phyloP scores from a whole-genome alignment of 495 filamentous ascomycete genomes.

The Lichina pygmaea region DNA sequence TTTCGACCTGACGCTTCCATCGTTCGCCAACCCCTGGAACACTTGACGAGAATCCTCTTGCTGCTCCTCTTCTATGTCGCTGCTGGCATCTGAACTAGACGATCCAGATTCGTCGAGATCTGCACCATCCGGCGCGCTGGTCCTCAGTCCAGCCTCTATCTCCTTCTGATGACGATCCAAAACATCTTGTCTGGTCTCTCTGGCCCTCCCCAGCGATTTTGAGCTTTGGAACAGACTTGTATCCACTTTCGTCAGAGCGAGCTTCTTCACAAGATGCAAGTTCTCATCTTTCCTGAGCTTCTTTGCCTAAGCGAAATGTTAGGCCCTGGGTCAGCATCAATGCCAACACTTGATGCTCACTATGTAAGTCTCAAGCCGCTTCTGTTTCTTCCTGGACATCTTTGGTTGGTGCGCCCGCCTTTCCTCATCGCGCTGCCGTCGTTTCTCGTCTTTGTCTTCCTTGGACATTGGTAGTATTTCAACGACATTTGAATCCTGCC shows the following conservation, averaged over 20 bases:
- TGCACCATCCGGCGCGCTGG: neutral
- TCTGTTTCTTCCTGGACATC: conserved; percentile 75
- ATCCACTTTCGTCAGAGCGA: conserved; percentile 53
- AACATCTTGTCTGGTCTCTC: conserved; percentile 37
- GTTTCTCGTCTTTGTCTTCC: conserved; percentile 39
- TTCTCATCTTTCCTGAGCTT: conserved; percentile 93
- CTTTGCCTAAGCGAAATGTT: conserved; percentile 29
- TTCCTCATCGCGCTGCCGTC: conserved; percentile 39
- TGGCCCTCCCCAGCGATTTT: conserved; percentile 39
- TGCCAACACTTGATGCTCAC: conserved; percentile 10
- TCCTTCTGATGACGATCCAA: conserved; percentile 31
- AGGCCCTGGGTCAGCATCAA: neutral
- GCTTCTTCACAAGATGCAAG: conserved; percentile 52
- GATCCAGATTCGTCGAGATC: neutral
- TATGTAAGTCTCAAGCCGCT: conserved; percentile 91
- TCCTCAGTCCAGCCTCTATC: conserved; percentile 23
- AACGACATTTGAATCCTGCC: conserved; percentile 39
- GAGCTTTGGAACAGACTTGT: conserved; percentile 54
- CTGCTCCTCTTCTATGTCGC: conserved; percentile 13
- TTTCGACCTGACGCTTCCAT: conserved; percentile 1
- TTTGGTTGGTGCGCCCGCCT: conserved; percentile 31
- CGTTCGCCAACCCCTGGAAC: neutral
- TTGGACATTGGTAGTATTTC: conserved; percentile 43
- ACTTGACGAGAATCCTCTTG: neutral
- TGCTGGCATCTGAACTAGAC: neutral